A percentile compares a stretch with the other conserved stretches of the same genome.
Evolutionary conservation across 2,329 filamentous ascomycete species (phyloP).

Genomic region (Alternaria dauci): DNA sequence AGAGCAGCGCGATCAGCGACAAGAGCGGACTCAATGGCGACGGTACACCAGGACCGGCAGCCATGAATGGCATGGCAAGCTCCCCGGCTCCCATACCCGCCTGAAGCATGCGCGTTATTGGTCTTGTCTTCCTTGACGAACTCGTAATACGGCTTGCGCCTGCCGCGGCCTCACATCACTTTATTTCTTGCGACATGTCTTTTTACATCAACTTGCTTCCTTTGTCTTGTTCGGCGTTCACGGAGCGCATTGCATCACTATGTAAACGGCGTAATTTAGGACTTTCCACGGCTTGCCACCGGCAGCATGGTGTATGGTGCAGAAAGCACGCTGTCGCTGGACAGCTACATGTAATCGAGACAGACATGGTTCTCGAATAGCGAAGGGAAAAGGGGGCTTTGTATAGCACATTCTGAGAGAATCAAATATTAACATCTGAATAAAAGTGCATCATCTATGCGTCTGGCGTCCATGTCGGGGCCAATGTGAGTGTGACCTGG

Average conservation of each 20-base stretch:
- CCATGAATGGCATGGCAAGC: slow-evolving; percentile 55
- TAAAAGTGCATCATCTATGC: not conserved
- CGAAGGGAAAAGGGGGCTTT: not conserved
- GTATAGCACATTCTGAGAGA: slow-evolving; percentile 8
- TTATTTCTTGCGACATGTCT: slow-evolving; percentile 18
- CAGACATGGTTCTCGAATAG: not conserved
- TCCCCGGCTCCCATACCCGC: slow-evolving; percentile 59
- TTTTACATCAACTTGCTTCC: slow-evolving; percentile 16
- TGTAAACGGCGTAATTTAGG: slow-evolving; percentile 26
- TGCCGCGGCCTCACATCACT: not conserved
- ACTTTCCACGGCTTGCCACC: slow-evolving; percentile 29
- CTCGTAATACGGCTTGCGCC: not conserved
- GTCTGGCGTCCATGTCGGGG: not conserved
- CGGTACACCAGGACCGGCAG: slow-evolving; percentile 55
- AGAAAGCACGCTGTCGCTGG: slow-evolving; percentile 2
- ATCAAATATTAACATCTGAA: slow-evolving; percentile 5
- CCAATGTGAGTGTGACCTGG: slow-evolving; percentile 7
- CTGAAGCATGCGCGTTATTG: not conserved
- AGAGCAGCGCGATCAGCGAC: slow-evolving; percentile 67
- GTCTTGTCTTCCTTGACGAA: not conserved
- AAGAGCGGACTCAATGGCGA: slow-evolving; percentile 65
- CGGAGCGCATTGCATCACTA: slow-evolving; percentile 27
- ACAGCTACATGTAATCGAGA: slow-evolving; percentile 10
- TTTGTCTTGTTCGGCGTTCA: slow-evolving; percentile 39
- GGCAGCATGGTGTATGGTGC: slow-evolving; percentile 13